phyloP scores from a whole-genome alignment of 2,329 filamentous ascomycete species.

The Aspergillus cejpii region DNA sequence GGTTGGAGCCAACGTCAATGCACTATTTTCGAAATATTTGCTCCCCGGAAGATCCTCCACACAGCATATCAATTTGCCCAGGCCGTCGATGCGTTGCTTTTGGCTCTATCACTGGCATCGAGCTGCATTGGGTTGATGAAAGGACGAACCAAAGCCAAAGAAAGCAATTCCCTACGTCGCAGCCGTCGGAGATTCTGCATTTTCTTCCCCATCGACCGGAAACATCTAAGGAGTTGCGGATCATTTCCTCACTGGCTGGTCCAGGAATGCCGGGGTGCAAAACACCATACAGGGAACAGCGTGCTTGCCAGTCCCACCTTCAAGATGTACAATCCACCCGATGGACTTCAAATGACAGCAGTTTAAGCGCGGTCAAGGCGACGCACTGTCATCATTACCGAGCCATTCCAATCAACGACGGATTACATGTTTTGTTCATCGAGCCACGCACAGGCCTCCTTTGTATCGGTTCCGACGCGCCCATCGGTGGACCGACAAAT shows the following conservation, averaged over 20 bases:
- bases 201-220: slow-evolving; percentile 53
- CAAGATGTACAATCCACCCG: slow-evolving; percentile 25
- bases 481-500: slow-evolving; percentile 51
- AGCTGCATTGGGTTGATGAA: slow-evolving; percentile 55
- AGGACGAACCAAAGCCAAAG: slow-evolving; percentile 36
- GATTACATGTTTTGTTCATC: slow-evolving; percentile 58
- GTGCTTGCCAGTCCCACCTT: slow-evolving; percentile 26
- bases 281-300: slow-evolving; percentile 15
- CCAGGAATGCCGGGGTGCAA: slow-evolving; percentile 27
- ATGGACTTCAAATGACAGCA: slow-evolving; percentile 16
- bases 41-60: slow-evolving; percentile 55
- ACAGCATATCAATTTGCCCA: slow-evolving; percentile 61
- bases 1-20: slow-evolving; percentile 30
- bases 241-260: slow-evolving; percentile 56
- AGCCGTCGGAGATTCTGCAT: slow-evolving; percentile 43
- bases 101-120: slow-evolving; percentile 56
- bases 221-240: slow-evolving; percentile 51
- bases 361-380: slow-evolving; percentile 35
- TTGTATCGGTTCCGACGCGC: slow-evolving; percentile 57
- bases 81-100: slow-evolving; percentile 59
- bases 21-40: slow-evolving; percentile 50
- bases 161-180: slow-evolving; percentile 38
- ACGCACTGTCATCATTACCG: slow-evolving; percentile 54
- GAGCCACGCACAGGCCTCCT: slow-evolving; percentile 53
- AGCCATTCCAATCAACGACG: slow-evolving; percentile 59